Percentiles rank a stretch among this genome's conserved stretches.
Evolutionary conservation across 805 yeast species (phyloP).

Genomic region (Yamadazyma phyllophila): DNA sequence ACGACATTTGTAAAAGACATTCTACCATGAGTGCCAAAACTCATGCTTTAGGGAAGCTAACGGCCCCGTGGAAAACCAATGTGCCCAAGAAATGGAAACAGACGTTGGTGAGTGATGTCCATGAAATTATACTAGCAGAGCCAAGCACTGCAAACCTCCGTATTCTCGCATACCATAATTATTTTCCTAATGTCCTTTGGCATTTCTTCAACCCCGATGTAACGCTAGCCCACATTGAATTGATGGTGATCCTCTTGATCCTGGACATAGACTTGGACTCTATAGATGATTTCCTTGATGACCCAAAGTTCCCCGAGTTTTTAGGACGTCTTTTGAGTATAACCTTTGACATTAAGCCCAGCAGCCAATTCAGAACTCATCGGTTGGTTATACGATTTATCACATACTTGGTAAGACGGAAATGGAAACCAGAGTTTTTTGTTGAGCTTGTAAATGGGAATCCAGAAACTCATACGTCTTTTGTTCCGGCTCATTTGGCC

Average conservation of each 20-base stretch:
- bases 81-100: conserved; percentile 16
- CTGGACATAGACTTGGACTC: conserved; percentile 12
- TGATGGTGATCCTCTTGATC: conserved; percentile 23
- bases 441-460: not conserved
- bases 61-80: conserved; percentile 13
- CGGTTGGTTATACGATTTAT: conserved; percentile 16
- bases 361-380: conserved; percentile 17
- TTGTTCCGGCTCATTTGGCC: conserved; percentile 9
- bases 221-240: conserved; percentile 38
- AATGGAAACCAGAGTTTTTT: not conserved
- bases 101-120: conserved; percentile 1
- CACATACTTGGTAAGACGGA: not conserved
- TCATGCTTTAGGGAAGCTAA: not conserved
- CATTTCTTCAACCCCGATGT: conserved; percentile 37
- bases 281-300: conserved; percentile 15
- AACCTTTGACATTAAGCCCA: conserved; percentile 14
- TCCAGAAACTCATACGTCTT: not conserved
- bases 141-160: conserved; percentile 4
- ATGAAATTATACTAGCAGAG: not conserved
- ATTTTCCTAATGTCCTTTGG: conserved; percentile 34
- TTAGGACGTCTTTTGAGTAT: conserved; percentile 23
- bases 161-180: conserved; percentile 4
- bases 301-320: conserved; percentile 15
- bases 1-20: not conserved
- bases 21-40: not conserved